Conservation (phyloP, 257 asterid species). For the Gardenia jasminoides region DNA sequence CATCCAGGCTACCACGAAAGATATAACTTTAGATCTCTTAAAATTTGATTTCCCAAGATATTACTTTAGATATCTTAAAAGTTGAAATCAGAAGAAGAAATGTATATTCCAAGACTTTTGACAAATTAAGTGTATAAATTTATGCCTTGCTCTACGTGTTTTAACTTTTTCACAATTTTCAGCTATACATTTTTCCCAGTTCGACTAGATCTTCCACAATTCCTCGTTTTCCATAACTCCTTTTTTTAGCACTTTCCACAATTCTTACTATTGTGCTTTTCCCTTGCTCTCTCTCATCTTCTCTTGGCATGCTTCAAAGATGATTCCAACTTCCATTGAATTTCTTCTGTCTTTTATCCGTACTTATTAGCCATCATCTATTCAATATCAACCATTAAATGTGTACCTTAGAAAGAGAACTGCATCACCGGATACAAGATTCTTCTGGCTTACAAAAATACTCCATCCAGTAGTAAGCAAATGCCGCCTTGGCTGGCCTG, state of each 20-base stretch:
- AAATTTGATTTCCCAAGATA: too few species aligned
- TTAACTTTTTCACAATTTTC: not conserved
- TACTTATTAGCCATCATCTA: not conserved
- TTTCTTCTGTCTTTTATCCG: not conserved
- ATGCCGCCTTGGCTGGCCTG: constrained; percentile 99
- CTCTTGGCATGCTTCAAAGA: not conserved
- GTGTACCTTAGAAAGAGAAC: constrained; percentile 87
- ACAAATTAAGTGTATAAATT: too few species aligned
- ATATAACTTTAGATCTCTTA: too few species aligned
- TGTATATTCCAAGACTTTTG: too few species aligned
- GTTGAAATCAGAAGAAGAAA: too few species aligned
- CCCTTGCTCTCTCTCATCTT: not conserved
- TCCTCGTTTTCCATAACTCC: too few species aligned
- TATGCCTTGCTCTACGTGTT: too few species aligned
- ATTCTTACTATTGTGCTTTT: not conserved
- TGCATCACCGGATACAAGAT: constrained; percentile 87
- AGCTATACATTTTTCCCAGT: not conserved
- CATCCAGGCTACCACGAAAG: too few species aligned
- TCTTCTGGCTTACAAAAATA: constrained; percentile 84
- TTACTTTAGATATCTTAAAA: too few species aligned
- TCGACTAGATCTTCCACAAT: not conserved
- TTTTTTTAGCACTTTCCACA: too few species aligned
- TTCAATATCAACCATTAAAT: constrained; percentile 4
- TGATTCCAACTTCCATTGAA: not conserved
- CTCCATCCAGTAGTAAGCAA: constrained; percentile 99